These are phyloP conservation scores for Plantago elongata DNA, from an alignment of 257 asterid species.

Conservation along the genomic window DNA sequence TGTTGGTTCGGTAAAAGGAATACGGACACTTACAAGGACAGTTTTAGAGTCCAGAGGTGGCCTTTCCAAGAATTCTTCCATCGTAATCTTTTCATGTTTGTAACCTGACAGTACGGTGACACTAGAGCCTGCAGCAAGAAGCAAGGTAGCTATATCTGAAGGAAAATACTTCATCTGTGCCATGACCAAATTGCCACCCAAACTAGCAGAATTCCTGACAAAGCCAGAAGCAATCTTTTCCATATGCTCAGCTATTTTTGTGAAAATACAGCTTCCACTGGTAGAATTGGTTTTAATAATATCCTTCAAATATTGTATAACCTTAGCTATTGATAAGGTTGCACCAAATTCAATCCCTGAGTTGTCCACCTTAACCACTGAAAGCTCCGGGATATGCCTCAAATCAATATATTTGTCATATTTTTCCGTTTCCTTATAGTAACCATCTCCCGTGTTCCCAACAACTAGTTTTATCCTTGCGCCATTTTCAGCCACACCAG, in stretches of 20 bases:
- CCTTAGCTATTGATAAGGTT: constrained; percentile 47
- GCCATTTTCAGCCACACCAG: constrained; percentile 27
- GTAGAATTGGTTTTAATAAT: constrained; percentile 17
- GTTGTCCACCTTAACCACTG: constrained; percentile 30
- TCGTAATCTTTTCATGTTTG: constrained; percentile 29
- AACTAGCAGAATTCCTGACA: constrained; percentile 55
- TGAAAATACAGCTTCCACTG: constrained; percentile 26
- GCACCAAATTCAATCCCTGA: constrained; percentile 60
- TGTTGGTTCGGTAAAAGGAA: constrained; percentile 39
- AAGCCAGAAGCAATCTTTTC: constrained; percentile 57
- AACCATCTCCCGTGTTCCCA: constrained; percentile 66
- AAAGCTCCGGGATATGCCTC: constrained; percentile 49
- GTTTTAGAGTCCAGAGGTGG: constrained; percentile 42
- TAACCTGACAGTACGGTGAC: constrained; percentile 36
- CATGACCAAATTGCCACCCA: constrained; percentile 73
- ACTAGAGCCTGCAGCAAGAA: constrained; percentile 43
- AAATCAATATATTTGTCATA: constrained; percentile 49
- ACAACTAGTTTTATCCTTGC: constrained; percentile 38
- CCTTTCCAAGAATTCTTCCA: constrained; percentile 48
- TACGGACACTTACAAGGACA: constrained; percentile 45
- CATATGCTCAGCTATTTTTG: constrained; percentile 55
- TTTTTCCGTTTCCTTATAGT: constrained; percentile 44
- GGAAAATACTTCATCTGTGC: constrained; percentile 67
- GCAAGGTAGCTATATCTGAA: constrained; percentile 59
- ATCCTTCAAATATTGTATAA: constrained; percentile 37